Base-by-base conservation (phyloP, 2,329 filamentous ascomycete species). In the Penicillium digitatum region DNA sequence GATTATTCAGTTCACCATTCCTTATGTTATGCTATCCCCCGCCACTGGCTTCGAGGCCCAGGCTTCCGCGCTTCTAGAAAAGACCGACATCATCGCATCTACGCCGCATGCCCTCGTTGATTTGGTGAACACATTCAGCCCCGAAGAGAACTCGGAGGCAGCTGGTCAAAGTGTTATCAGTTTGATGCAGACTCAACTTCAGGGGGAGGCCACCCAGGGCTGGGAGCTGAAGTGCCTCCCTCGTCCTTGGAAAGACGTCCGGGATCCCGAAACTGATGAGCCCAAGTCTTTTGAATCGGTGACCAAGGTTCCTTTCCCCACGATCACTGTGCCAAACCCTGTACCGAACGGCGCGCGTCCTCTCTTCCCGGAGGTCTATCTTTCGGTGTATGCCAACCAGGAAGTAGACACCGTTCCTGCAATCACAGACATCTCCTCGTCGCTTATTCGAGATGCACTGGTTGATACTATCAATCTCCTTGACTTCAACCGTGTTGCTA, bases 381-480 rank as follows among this genome's bases (percentile, higher is more conserved):
- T 95, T 70, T 97, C 94, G 1, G 90, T 97, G 46, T 99, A 95
- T 69, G 82, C 86, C 6, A 83, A 89, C 61, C 91, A 96, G 70
- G 90, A 95, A 16, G 80, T 95, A 39, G 87, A 93, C 72, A 95
- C 93, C 1, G 94, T 99, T 10, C 94, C 94, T 31, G 82, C 86
- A 3, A 84, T 84, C 11, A 82, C 83, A 3, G 84, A 86, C 69
- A 87, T 96, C 65, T 87, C 92, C 1, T 86, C 91, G 1, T 91
- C 87, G 7, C 77, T 99, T 37, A 81, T 99, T 55, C 85, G 94
- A 45, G 94, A 99, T 71, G 85, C 85, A 0, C 81, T 97, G 52
- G 82, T 90, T 37, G 94, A 99, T 70, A 96, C 92, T 0, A 94
- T 99, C 74, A 96, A 96, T 69, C 87, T 90, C 48, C 81, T 99